Percentiles rank a stretch among this genome's conserved stretches.
phyloP scores from a whole-genome alignment of 2,329 filamentous ascomycete genomes.

The Cryphonectria nitschkei region DNA sequence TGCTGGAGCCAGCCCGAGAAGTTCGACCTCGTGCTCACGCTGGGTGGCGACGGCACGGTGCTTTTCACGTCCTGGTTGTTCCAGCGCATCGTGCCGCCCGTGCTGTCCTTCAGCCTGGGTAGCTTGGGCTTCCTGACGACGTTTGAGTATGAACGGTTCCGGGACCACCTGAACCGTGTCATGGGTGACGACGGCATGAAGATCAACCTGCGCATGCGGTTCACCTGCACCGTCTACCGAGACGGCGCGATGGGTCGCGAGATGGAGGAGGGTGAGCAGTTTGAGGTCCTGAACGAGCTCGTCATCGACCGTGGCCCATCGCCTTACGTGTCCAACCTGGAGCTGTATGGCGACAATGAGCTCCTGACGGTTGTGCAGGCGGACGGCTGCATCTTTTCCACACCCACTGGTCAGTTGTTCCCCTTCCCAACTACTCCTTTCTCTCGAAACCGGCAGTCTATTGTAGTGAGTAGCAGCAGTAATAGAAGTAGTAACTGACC shows the following conservation, averaged over 20 bases:
- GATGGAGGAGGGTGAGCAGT: constrained; percentile 88
- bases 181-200: constrained; percentile 97
- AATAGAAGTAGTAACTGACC: constrained; percentile 7
- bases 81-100: constrained; percentile 83
- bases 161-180: constrained; percentile 80
- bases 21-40: constrained; percentile 90
- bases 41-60: constrained; percentile 85
- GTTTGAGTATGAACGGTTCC: constrained; percentile 87
- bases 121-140: constrained; percentile 88
- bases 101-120: constrained; percentile 82
- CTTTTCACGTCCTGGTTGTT: constrained; percentile 92
- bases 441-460: background rate
- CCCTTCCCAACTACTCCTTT: background rate
- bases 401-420: constrained; percentile 70
- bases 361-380: constrained; percentile 94
- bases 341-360: constrained; percentile 94
- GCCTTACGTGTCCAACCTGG: constrained; percentile 94
- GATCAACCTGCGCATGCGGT: constrained; percentile 96
- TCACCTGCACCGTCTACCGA: constrained; percentile 96
- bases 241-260: constrained; percentile 63
- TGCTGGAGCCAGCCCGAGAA: constrained; percentile 94
- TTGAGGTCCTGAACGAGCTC: constrained; percentile 96
- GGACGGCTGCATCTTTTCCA: constrained; percentile 97
- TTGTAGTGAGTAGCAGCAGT: background rate
- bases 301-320: constrained; percentile 97